Percentiles rank a stretch among this genome's conserved stretches.
Conservation (phyloP, 176 grass and related monocot species). For the Hordeum marinum region DNA sequence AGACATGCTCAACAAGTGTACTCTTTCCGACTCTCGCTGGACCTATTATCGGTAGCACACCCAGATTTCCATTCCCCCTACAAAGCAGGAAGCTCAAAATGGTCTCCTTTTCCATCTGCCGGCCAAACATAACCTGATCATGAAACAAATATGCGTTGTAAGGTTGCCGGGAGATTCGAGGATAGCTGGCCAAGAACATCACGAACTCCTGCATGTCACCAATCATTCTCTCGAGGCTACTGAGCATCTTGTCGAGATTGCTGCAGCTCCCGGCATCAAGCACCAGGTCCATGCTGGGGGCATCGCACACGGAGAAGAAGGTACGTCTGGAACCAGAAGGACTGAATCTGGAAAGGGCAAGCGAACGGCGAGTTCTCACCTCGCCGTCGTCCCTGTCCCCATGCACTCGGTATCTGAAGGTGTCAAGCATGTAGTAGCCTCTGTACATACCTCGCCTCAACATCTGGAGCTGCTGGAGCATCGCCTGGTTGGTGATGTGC, state of each 20-base stretch:
- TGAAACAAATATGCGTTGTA: not conserved
- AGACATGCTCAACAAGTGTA: conserved; percentile 37
- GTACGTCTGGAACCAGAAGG: not conserved
- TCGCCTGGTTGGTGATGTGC: conserved; percentile 31
- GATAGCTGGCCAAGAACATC: conserved; percentile 20
- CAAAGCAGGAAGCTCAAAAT: conserved; percentile 16
- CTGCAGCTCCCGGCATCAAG: not conserved
- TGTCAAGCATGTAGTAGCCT: conserved; percentile 33
- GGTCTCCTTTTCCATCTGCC: conserved; percentile 16
- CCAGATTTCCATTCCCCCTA: not conserved
- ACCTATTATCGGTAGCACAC: conserved; percentile 31
- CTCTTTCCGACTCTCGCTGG: conserved; percentile 29
- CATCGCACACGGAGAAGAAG: not conserved
- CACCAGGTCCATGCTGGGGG: not conserved
- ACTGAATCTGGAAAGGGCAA: not conserved
- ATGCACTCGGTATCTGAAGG: not conserved
- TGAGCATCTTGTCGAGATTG: not conserved
- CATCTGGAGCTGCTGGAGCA: conserved; percentile 35
- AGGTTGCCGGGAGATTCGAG: conserved; percentile 3
- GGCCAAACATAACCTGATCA: conserved; percentile 29
- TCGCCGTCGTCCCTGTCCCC: not conserved
- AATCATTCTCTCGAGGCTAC: not conserved
- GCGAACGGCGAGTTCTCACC: not conserved
- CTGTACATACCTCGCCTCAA: conserved; percentile 30
- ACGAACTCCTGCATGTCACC: conserved; percentile 14